A percentile compares a stretch with the other conserved stretches of the same genome.
Conservation (phyloP, 192 early-diverging fungal genomes). For the Backusella tarrabulga region DNA sequence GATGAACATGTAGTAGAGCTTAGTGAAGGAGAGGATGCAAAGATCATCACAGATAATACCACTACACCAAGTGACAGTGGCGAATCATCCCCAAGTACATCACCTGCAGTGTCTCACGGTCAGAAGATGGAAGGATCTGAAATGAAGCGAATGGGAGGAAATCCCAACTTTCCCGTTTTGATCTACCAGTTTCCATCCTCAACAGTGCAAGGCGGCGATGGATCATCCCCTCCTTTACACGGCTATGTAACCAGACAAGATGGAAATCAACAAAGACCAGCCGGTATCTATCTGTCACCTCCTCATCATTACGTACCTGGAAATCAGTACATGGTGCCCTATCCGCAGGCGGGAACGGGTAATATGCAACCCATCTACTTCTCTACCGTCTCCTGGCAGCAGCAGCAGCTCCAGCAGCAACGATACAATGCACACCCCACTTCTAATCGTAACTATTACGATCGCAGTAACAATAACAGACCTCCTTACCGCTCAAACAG, state of each 20-base stretch:
- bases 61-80: not conserved
- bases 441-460: not conserved
- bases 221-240: not conserved
- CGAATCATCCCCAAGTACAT: not conserved
- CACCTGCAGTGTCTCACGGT: not conserved
- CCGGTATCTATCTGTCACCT: conserved; percentile 14
- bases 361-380: not conserved
- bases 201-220: not conserved
- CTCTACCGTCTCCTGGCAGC: not conserved
- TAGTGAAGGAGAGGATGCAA: not conserved
- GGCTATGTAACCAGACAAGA: not conserved
- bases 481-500: not conserved
- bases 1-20: not conserved
- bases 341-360: conserved; percentile 10
- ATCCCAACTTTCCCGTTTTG: not conserved
- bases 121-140: not conserved
- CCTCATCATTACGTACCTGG: conserved; percentile 2
- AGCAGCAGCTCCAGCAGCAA: not conserved
- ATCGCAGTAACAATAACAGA: not conserved
- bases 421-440: not conserved
- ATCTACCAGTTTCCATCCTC: conserved; percentile 10
- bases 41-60: not conserved
- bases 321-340: conserved; percentile 10
- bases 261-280: not conserved
- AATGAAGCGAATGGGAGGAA: not conserved